phyloP scores from a whole-genome alignment of 192 early-diverging fungal species.

The Linnemannia zychae region DNA sequence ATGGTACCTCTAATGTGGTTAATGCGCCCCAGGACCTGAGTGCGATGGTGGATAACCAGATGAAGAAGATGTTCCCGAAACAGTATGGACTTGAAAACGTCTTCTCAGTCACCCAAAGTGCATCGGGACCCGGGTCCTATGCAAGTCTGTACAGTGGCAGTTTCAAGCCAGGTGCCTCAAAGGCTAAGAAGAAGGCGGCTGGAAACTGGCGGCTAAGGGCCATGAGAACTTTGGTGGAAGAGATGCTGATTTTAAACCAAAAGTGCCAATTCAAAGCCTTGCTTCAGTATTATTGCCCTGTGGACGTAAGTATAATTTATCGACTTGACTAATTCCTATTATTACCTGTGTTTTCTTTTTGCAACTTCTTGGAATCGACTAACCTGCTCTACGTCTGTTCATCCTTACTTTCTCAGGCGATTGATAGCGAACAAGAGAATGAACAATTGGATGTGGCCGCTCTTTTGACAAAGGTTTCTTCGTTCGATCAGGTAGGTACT shows the following conservation, averaged over 20 bases:
- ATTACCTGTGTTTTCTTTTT: not conserved
- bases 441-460: constrained; percentile 6
- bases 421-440: constrained; percentile 10
- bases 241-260: constrained; percentile 60
- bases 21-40: not conserved
- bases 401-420: not conserved
- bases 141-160: not conserved
- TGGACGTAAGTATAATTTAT: constrained; percentile 41
- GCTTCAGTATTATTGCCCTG: constrained; percentile 62
- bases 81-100: constrained; percentile 33
- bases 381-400: not conserved
- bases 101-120: not conserved
- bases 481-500: constrained; percentile 22
- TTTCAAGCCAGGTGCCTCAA: not conserved
- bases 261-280: constrained; percentile 59
- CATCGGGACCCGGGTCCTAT: not conserved
- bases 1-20: not conserved
- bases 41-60: not conserved
- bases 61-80: constrained; percentile 34
- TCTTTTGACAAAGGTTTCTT: constrained; percentile 6
- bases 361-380: not conserved
- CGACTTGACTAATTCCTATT: not conserved
- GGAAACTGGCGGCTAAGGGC: constrained; percentile 26
- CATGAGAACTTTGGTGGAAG: constrained; percentile 44
- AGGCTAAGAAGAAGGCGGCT: not conserved